Base-by-base conservation (phyloP, 129 eudicot species). In the Erigeron canadensis region DNA sequence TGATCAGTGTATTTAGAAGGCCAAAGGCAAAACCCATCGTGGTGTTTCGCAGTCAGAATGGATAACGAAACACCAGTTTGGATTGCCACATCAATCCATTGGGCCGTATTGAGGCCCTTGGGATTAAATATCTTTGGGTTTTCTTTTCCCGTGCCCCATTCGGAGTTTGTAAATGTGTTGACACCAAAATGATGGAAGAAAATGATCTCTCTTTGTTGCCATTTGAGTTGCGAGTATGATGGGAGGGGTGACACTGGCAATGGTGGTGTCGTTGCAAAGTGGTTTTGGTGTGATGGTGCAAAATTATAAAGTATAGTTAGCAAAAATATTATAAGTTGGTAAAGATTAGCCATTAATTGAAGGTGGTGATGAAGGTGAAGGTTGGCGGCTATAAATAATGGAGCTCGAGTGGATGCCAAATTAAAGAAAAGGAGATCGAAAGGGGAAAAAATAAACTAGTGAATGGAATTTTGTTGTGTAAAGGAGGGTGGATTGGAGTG, bases 181-280 rank as follows among this genome's bases (percentile, higher is more conserved):
- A 92, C 98, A 48, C 98, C 98, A 16, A 92, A 92, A 61, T 92
- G 98, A 61, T 81, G 85, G 88, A 92, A 92, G 87, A 89, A 86
- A 10, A 92, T 92, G 68, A 92, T 62, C 76, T 92, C 98, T 57
- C 95, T 77, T 69, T 92, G 91, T 56, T 92, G 98, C 98, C 98
- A 92, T 92, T 89, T 83, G 47, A 92, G 77, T 62, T 92, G 98
- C 2, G 96, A 81, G 55, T 81, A 86, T 2, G 94, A 80, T 6
- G 98, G 98, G 37, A 91, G 77, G 22, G 98, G 98, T 43, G 79
- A 86, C 5, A 86, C 13, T 15, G 98, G 97, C 65, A 91, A 81
- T 10, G 94, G 96, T 10, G 98, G 91, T 47, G 96, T 70, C 45
- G 91, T 81, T 71, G 79, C 67, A 1, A 70, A 64, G 45, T 65